Base-by-base conservation (phyloP, 2,329 filamentous ascomycete species). In the Penicillium palitans region DNA sequence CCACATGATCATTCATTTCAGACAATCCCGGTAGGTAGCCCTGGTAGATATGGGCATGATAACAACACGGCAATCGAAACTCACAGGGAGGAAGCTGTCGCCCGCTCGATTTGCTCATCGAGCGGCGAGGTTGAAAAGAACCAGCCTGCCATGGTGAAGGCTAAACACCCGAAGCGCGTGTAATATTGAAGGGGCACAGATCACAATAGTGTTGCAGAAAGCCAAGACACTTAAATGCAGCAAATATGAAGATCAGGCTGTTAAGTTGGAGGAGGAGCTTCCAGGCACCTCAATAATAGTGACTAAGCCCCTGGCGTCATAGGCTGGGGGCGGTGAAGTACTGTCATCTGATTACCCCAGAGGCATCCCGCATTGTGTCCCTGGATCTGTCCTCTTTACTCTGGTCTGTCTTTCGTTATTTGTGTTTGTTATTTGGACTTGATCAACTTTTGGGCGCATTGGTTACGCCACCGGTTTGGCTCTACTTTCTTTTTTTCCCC, bases 91-190 rank as follows among this genome's bases (percentile, higher is more conserved):
- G 91, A 96, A 66, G 90, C 88, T 17, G 95, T 99, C 52, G 95
- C 95, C 77, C 90, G 91, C 76, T 97, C 93, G 71, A 99, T 89
- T 83, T 98, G 95, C 79, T 96, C 93, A 78, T 99, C 95, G 78
- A 99, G 84, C 79, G 92, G 91, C 72, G 89, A 90, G 77, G 91
- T 91, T 74, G 91, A 93, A 67, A 90, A 90, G 75, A 96, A 98
- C 93, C 93, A 99, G 83, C 93, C 92, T 74, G 91, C 88, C 93
- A 97, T 97, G 83, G 84, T 89, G 69, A 78, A 81, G 66, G 67
- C 64, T 45, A 45, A 39, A 53, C 53, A 58, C 54, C 48, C 9
- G 13, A 17, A 35, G 25, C 35, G 51, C 17, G 49, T 40, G 13
- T 47, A 41, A 49, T 52, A 41, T 52, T 42, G 15, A 33, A 42